Evolutionary conservation across 768 basidiomycete genomes (phyloP).

Genomic region (Punctularia strigosozonata): DNA sequence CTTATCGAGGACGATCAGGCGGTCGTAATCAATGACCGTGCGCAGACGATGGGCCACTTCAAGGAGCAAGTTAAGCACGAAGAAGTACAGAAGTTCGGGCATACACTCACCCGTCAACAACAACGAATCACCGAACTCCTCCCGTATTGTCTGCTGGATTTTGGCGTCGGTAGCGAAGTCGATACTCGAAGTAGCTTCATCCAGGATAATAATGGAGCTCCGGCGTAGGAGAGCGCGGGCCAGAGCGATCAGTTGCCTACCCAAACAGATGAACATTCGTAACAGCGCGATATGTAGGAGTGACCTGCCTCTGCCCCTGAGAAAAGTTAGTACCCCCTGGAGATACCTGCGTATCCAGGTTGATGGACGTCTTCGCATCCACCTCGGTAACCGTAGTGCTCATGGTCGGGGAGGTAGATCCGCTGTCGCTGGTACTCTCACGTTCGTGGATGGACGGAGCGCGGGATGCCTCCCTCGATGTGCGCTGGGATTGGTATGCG

Average conservation of each 20-base stretch:
- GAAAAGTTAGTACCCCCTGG: constrained; percentile 87
- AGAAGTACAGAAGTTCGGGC: constrained; percentile 12
- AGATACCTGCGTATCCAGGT: constrained; percentile 70
- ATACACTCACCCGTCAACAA: constrained; percentile 53
- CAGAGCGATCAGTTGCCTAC: constrained; percentile 53
- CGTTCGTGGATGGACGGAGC: constrained; percentile 33
- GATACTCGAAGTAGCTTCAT: constrained; percentile 80
- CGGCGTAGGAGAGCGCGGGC: constrained; percentile 66
- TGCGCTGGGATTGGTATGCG: constrained; percentile 33
- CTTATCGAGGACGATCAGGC: constrained; percentile 71
- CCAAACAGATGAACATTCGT: neutral
- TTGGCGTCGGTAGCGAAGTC: constrained; percentile 84
- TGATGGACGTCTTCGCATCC: constrained; percentile 44
- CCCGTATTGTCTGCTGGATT: constrained; percentile 80
- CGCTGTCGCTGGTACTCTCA: constrained; percentile 24
- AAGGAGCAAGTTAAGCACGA: constrained; percentile 10
- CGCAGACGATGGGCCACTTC: constrained; percentile 63
- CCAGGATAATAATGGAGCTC: constrained; percentile 65
- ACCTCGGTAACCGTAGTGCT: constrained; percentile 39
- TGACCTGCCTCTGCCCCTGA: constrained; percentile 77
- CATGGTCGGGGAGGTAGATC: constrained; percentile 23
- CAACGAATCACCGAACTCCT: constrained; percentile 69
- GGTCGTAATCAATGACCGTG: constrained; percentile 75
- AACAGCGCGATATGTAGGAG: neutral
- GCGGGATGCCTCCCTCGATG: constrained; percentile 37